phyloP scores from a whole-genome alignment of 768 basidiomycete species.

The Panellus pusillus region DNA sequence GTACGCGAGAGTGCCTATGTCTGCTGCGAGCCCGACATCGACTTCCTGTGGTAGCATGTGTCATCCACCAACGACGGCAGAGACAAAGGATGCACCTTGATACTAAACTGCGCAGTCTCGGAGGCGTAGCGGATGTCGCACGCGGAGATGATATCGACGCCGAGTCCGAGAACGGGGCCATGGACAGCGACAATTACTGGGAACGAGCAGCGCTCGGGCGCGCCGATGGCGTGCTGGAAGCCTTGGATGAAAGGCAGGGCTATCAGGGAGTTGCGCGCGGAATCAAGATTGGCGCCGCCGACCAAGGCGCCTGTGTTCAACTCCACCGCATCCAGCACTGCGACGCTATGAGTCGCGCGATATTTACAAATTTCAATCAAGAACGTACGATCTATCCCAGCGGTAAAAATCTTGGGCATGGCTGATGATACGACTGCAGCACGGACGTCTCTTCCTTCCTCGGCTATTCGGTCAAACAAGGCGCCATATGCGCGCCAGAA shows the following conservation, averaged over 20 bases:
- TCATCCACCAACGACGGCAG: not conserved
- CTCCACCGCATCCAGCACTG: conserved; percentile 8
- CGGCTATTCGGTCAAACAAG: conserved; percentile 44
- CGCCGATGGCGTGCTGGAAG: conserved; percentile 57
- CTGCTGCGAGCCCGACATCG: conserved; percentile 83
- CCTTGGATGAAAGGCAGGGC: conserved; percentile 34
- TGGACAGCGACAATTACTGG: conserved; percentile 67
- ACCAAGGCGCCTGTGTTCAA: conserved; percentile 9
- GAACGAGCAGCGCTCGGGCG: conserved; percentile 51
- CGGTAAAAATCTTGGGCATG: conserved; percentile 57
- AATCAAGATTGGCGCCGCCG: conserved; percentile 26
- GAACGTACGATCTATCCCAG: conserved; percentile 58
- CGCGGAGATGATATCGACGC: conserved; percentile 53
- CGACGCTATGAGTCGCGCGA: conserved; percentile 8
- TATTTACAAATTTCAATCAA: not conserved
- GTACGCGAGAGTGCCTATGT: conserved; percentile 83
- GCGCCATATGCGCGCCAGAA: conserved; percentile 56
- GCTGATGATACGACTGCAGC: conserved; percentile 57
- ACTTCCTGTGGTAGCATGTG: conserved; percentile 59
- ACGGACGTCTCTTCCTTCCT: conserved; percentile 41
- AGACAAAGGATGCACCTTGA: conserved; percentile 44
- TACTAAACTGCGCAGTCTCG: conserved; percentile 44
- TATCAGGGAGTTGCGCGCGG: conserved; percentile 38
- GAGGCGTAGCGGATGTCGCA: conserved; percentile 64
- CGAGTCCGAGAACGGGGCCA: conserved; percentile 57